phyloP scores from a whole-genome alignment of 2,329 filamentous ascomycete species.

The Nannizziopsis arthrosporioides region DNA sequence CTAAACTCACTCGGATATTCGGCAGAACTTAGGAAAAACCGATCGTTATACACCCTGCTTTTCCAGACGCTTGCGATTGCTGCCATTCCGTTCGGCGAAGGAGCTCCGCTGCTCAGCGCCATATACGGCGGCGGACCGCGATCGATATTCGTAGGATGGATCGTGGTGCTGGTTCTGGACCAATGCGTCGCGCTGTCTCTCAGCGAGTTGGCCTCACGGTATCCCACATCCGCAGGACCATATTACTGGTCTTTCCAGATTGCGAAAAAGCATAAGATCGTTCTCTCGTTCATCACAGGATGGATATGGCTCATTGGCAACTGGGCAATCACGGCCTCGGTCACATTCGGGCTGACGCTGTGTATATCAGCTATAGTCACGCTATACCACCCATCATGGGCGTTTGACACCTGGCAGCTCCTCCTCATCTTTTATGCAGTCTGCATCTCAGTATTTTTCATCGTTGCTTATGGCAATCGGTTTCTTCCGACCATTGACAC shows the following conservation, averaged over 20 bases:
- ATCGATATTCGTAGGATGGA: slow-evolving; percentile 48
- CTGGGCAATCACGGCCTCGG: slow-evolving; percentile 43
- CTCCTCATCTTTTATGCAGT: slow-evolving; percentile 61
- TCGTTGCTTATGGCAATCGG: slow-evolving; percentile 56
- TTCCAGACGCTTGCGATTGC: slow-evolving; percentile 52
- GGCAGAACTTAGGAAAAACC: slow-evolving; percentile 46
- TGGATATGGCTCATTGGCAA: slow-evolving; percentile 45
- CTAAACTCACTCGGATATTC: slow-evolving; percentile 41
- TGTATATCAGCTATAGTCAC: slow-evolving; percentile 40
- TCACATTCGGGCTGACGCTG: slow-evolving; percentile 36
- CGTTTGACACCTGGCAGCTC: slow-evolving; percentile 45
- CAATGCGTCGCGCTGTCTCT: slow-evolving; percentile 44
- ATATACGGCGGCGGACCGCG: slow-evolving; percentile 40
- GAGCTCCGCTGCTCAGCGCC: slow-evolving; percentile 30
- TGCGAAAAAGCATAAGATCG: slow-evolving; percentile 32
- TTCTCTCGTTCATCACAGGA: slow-evolving; percentile 43
- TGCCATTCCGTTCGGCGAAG: slow-evolving; percentile 46
- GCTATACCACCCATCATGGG: slow-evolving; percentile 10
- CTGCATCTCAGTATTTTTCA: slow-evolving; percentile 51
- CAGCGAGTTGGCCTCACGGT: slow-evolving; percentile 42
- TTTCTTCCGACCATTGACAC: slow-evolving; percentile 55
- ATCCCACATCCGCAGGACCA: slow-evolving; percentile 42
- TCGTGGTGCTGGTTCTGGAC: slow-evolving; percentile 43
- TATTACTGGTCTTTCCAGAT: slow-evolving; percentile 47
- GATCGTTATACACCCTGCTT: slow-evolving; percentile 48